A percentile compares a stretch with the other conserved stretches of the same genome.
These are phyloP conservation scores for Magnolia changhungtana DNA, from an alignment of 164 flowering plant species.

Conservation along the genomic window DNA sequence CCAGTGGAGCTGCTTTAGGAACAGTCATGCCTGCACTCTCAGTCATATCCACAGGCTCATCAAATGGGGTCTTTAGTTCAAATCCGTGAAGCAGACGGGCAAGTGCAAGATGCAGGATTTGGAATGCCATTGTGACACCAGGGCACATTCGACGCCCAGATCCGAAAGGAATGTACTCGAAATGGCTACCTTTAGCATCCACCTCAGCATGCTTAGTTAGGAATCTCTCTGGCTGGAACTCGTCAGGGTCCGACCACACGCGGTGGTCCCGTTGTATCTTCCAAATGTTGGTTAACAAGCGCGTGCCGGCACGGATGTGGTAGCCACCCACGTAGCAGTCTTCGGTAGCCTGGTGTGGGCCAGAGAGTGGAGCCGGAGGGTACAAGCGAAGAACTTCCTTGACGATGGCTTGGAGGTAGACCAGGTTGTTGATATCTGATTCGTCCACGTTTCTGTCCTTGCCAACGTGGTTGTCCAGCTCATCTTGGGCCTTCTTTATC, in stretches of 20 bases:
- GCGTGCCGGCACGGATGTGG: constrained; percentile 24
- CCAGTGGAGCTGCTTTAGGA: constrained; percentile 34
- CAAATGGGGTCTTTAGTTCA: constrained; percentile 15
- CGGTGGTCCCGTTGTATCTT: constrained; percentile 36
- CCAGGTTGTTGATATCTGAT: constrained; percentile 29
- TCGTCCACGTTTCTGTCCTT: constrained; percentile 30
- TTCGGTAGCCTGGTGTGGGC: constrained; percentile 22
- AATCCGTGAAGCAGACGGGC: constrained; percentile 42
- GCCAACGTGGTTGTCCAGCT: constrained; percentile 28
- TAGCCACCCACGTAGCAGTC: constrained; percentile 31
- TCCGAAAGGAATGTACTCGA: constrained; percentile 46
- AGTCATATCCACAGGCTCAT: constrained; percentile 26
- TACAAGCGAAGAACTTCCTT: constrained; percentile 34
- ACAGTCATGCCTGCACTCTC: constrained; percentile 24
- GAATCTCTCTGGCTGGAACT: constrained; percentile 32
- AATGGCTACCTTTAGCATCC: constrained; percentile 25
- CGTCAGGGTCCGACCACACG: constrained; percentile 18
- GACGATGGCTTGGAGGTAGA: constrained; percentile 39
- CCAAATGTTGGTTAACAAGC: constrained; percentile 19
- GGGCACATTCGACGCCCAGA: constrained; percentile 45
- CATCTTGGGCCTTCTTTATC: constrained; percentile 30
- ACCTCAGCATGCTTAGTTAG: constrained; percentile 16
- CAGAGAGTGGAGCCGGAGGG: constrained; percentile 25
- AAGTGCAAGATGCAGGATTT: constrained; percentile 30
- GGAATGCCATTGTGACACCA: constrained; percentile 32